phyloP scores from a whole-genome alignment of 2,329 filamentous ascomycete species.

The Fusarium duplospermum region DNA sequence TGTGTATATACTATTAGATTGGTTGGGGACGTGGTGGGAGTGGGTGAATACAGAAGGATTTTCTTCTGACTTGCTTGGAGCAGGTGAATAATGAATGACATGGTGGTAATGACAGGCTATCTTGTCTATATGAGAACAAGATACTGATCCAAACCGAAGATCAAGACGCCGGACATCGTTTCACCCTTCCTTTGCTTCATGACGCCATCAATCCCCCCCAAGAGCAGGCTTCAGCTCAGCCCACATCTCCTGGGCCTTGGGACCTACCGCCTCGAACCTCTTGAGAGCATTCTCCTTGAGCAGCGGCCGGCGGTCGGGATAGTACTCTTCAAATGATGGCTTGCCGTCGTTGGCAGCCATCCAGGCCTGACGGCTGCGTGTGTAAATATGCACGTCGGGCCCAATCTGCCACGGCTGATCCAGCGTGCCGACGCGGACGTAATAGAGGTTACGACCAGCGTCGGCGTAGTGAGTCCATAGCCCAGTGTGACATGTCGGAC shows the following conservation, averaged over 20 bases:
- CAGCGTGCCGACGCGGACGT: slow-evolving; percentile 58
- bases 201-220: not conserved
- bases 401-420: slow-evolving; percentile 52
- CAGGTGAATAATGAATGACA: slow-evolving; percentile 18
- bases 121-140: not conserved
- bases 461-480: slow-evolving; percentile 57
- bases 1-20: slow-evolving; percentile 39
- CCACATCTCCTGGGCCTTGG: slow-evolving; percentile 31
- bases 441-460: slow-evolving; percentile 47
- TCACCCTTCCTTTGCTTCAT: not conserved
- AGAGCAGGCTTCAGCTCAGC: slow-evolving; percentile 26
- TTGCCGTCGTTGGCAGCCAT: slow-evolving; percentile 51
- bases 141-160: not conserved
- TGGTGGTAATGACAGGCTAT: slow-evolving; percentile 22
- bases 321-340: slow-evolving; percentile 52
- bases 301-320: slow-evolving; percentile 46
- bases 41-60: slow-evolving; percentile 38
- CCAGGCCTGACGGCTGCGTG: slow-evolving; percentile 53
- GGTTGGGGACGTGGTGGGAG: slow-evolving; percentile 18
- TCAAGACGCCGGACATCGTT: too few species aligned
- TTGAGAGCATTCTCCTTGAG: slow-evolving; percentile 50
- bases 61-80: slow-evolving; percentile 27
- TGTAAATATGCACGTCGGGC: slow-evolving; percentile 61
- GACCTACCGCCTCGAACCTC: slow-evolving; percentile 44
- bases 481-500: slow-evolving; percentile 54